These are phyloP conservation scores for Stephania cephalantha DNA, from an alignment of 164 flowering plant species.

Conservation along the genomic window DNA sequence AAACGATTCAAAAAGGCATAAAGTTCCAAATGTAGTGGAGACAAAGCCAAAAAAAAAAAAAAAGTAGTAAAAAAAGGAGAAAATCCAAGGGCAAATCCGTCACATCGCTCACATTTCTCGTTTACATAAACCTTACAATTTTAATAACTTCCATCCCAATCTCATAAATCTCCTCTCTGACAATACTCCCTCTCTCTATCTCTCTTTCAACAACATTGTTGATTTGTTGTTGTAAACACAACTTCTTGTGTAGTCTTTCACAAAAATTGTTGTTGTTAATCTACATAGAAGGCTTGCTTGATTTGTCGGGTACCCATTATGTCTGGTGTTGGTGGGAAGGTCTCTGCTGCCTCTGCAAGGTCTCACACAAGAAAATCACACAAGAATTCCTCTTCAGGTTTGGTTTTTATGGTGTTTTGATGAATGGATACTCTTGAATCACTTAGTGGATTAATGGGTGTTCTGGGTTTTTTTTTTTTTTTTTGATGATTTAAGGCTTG, in stretches of 20 bases:
- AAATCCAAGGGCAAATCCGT: neutral
- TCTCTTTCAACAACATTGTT: too few relatives aligned
- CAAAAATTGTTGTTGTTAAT: too few relatives aligned
- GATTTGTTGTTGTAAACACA: too few relatives aligned
- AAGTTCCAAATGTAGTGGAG: neutral
- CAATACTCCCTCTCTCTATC: neutral
- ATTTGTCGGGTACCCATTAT: neutral
- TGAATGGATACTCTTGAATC: neutral
- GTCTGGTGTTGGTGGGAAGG: neutral
- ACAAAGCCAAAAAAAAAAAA: neutral
- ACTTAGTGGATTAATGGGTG: neutral
- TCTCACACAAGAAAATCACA: slow-evolving; percentile 2
- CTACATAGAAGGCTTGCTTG: neutral
- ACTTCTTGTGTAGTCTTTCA: too few relatives aligned
- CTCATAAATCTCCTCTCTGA: neutral
- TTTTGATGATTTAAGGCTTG: neutral
- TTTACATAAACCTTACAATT: neutral
- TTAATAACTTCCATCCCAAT: neutral
- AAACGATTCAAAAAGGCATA: too few relatives aligned
- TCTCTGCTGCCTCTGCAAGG: neutral
- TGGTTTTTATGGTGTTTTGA: neutral
- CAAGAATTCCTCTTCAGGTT: neutral
- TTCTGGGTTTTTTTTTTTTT: neutral
- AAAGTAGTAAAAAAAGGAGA: neutral
- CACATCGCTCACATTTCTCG: neutral